Evolutionary conservation across 139 green algal species (phyloP).

Genomic region (Picocystis salinarum): DNA sequence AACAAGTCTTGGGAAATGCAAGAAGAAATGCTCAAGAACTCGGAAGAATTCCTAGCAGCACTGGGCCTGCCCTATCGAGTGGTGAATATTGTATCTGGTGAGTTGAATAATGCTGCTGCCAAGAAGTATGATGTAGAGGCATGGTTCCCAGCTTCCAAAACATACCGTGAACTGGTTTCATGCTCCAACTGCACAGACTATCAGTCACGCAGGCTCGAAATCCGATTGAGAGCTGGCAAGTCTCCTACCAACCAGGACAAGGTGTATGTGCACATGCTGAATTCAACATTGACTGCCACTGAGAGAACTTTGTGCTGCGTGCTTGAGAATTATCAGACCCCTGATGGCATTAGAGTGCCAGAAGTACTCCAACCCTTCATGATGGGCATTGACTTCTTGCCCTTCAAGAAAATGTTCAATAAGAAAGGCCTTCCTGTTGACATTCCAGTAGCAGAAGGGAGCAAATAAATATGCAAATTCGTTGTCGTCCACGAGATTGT

Average conservation of each 20-base stretch:
- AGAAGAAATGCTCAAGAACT: conserved; percentile 94
- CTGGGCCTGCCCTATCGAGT: conserved; percentile 78
- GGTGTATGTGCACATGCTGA: conserved; percentile 93
- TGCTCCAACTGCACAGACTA: conserved; percentile 97
- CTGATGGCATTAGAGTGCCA: conserved; percentile 19
- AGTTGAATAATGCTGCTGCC: conserved; percentile 91
- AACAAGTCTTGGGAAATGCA: conserved; percentile 74
- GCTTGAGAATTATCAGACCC: conserved; percentile 86
- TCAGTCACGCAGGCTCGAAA: conserved; percentile 24
- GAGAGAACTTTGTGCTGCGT: conserved; percentile 95
- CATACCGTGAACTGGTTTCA: conserved; percentile 88
- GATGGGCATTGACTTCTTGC: conserved; percentile 82
- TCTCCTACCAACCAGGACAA: conserved; percentile 26
- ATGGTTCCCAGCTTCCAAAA: conserved; percentile 84
- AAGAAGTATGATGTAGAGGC: conserved; percentile 99
- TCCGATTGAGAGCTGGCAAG: conserved; percentile 24
- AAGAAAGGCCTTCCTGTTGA: too few species aligned
- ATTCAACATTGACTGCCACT: conserved; percentile 86
- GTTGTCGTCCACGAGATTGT: too few species aligned
- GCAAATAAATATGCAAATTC: too few species aligned
- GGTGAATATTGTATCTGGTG: conserved; percentile 93
- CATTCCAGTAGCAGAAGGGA: too few species aligned
- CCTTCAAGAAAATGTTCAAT: conserved; percentile 37
- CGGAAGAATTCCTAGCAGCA: conserved; percentile 57
- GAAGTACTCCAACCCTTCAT: conserved; percentile 71